phyloP scores from a whole-genome alignment of 345 rosid genomes.

The Rhodamnia rubescens region DNA sequence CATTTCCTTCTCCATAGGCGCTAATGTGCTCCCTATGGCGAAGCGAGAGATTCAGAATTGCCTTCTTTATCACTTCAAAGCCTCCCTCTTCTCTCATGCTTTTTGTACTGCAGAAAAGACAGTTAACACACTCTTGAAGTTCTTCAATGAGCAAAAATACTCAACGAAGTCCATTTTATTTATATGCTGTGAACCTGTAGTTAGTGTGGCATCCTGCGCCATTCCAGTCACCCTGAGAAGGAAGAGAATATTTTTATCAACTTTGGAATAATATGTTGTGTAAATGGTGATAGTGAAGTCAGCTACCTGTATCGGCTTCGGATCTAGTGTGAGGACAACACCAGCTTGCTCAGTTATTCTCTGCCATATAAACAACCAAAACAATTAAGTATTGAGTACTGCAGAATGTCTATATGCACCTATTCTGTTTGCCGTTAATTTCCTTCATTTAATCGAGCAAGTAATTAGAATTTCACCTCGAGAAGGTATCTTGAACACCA shows the following conservation, averaged over 20 bases:
- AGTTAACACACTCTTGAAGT: neutral
- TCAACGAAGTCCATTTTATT: neutral
- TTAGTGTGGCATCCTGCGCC: conserved; percentile 99
- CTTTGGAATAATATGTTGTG: neutral
- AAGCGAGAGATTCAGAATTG: conserved; percentile 81
- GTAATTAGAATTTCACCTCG: conserved; percentile 38
- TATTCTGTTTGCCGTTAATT: neutral
- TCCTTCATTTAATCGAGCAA: neutral
- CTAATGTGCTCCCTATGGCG: conserved; percentile 83
- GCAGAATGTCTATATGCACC: neutral
- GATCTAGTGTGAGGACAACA: conserved; percentile 84
- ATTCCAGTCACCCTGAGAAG: conserved; percentile 86
- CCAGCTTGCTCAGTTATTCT: conserved; percentile 98
- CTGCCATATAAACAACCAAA: conserved; percentile 26
- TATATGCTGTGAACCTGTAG: conserved; percentile 34
- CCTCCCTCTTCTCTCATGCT: conserved; percentile 96
- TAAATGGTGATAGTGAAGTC: neutral
- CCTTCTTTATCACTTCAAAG: conserved; percentile 77
- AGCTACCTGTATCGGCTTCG: conserved; percentile 85
- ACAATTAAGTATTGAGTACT: neutral
- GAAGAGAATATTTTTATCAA: neutral
- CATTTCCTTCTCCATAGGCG: conserved; percentile 98
- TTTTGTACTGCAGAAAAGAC: conserved; percentile 52
- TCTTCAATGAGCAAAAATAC: neutral
- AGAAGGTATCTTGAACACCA: conserved; percentile 97